Evolutionary conservation across 1,284 basidiomycete species (phyloP), one percentile per base, ranked within the genome.

Genomic region (Takashimella tepidaria): DNA sequence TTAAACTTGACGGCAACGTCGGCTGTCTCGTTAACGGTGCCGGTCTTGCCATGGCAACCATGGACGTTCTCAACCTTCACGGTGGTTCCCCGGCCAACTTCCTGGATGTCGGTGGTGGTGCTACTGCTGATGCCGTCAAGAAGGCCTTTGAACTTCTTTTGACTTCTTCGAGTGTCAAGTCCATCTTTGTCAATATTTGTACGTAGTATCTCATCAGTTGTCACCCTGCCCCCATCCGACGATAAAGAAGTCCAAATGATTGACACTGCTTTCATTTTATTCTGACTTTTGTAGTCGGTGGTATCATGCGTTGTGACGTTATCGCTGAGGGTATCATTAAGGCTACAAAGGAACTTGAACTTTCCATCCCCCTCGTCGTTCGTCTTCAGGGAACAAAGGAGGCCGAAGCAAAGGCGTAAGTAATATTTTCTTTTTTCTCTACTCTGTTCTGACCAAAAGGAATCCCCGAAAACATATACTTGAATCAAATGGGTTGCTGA

Each of bases 21-120:
- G 96, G 96, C 42, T 99, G 96, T 77, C 81, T 99, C 55, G 96
- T 99, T 62, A 99, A 99, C 73, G 96, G 96, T 68, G 96, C 96
- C 56, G 96, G 96, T 74, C 81, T 99, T 57, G 96, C 96, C 51
- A 99, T 99, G 96, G 96, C 96, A 25, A 99, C 96, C 51, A 98
- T 99, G 93, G 96, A 99, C 72, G 95, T 98, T 31, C 82, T 99
- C 54, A 86, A 93, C 58, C 81, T 97, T 55, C 89, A 96, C 72
- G 93, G 95, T 53, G 92, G 92, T 57, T 87, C 92, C 69, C 96
- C 96, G 10, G 96, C 96, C 59, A 98, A 98, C 78, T 98, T 76
- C 64, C 82, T 98, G 59, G 95, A 98, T 67, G 93, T 98, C 53
- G 95, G 95, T 81, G 95, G 91, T 75, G 92, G 95, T 68, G 96